Conservation (phyloP, 257 asterid species). For the Solanum arcanum region DNA sequence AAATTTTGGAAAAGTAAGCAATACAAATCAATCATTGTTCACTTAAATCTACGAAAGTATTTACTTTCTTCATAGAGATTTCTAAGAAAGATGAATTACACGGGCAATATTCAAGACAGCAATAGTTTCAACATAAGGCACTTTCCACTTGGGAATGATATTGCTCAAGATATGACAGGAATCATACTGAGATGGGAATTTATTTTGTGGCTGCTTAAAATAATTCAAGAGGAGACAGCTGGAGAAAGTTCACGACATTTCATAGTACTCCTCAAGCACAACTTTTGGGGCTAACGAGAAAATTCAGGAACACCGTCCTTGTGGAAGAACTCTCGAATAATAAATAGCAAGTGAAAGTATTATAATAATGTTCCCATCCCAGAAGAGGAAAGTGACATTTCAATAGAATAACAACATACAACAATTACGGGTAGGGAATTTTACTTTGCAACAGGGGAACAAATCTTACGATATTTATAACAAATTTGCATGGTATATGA, state of each 20-base stretch:
- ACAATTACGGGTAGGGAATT: neutral
- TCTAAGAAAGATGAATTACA: neutral
- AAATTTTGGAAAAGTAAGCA: neutral
- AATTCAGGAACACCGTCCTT: neutral
- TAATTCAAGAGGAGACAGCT: neutral
- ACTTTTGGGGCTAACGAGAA: neutral
- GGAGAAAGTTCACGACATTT: neutral
- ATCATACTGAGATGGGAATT: neutral
- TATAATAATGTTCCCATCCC: neutral
- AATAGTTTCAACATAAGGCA: neutral
- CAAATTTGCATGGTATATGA: neutral
- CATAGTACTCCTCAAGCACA: neutral
- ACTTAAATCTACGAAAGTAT: neutral
- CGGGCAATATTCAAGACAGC: neutral
- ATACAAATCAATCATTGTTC: neutral
- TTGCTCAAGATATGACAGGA: neutral
- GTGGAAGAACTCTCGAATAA: neutral
- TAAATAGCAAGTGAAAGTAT: neutral
- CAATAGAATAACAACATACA: neutral
- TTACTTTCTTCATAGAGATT: neutral
- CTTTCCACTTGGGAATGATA: neutral
- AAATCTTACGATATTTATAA: neutral
- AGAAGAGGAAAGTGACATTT: neutral
- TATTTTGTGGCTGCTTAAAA: neutral
- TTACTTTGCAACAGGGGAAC: neutral